These are phyloP conservation scores for Cupressus sempervirens DNA, from an alignment of 75 land plant genomes.

Conservation along the genomic window DNA sequence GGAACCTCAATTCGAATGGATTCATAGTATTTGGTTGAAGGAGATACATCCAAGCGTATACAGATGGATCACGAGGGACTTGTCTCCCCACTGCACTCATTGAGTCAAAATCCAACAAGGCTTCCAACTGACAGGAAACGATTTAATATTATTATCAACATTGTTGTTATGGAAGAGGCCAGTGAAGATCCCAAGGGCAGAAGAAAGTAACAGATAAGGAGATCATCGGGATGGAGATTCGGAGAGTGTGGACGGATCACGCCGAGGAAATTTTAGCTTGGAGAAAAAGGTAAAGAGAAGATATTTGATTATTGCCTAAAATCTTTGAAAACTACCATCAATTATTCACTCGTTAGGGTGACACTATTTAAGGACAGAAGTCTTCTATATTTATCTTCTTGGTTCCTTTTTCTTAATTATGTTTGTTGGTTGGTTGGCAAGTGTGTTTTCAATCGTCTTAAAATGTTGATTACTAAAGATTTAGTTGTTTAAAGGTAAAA, in stretches of 20 bases:
- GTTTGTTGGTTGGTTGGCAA: too few species aligned
- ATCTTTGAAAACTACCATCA: background rate
- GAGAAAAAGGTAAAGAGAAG: background rate
- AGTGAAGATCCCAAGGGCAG: background rate
- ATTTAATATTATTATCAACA: background rate
- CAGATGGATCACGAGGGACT: background rate
- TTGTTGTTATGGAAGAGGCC: background rate
- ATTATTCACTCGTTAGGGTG: background rate
- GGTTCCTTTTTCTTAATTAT: too few species aligned
- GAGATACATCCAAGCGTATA: background rate
- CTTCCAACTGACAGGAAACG: background rate
- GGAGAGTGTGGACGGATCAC: background rate
- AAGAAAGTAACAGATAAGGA: background rate
- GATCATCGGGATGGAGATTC: background rate
- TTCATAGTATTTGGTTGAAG: background rate
- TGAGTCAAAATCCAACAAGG: slow-evolving; percentile 4
- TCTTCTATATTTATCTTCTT: too few species aligned
- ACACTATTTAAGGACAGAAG: too few species aligned
- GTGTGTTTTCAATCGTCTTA: too few species aligned
- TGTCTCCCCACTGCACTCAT: background rate
- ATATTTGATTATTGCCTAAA: background rate
- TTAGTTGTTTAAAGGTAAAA: too few species aligned
- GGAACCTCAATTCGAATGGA: background rate
- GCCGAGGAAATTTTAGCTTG: background rate
- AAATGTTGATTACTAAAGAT: too few species aligned